These are phyloP conservation scores for Viola pubescens DNA, from an alignment of 441 rosid genomes.

Conservation along the genomic window DNA sequence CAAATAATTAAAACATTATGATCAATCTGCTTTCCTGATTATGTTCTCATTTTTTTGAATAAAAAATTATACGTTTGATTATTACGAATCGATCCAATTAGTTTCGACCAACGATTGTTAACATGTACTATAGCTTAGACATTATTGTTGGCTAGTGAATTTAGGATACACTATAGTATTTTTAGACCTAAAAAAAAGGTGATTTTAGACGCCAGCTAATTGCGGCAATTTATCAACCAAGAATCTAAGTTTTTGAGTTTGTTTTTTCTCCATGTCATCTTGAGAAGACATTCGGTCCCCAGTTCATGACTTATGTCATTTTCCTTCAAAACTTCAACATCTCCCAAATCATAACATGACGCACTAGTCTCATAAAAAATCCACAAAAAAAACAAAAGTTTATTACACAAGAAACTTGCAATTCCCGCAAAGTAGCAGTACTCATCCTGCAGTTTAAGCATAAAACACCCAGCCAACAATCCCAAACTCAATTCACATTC, in stretches of 20 bases:
- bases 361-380: neutral
- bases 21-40: no score
- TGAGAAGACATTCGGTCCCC: neutral
- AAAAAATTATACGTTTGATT: no score
- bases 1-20: no score
- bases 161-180: no score
- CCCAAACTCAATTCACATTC: conserved; percentile 18
- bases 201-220: neutral
- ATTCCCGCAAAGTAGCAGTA: conserved; percentile 13
- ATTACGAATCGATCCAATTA: no score
- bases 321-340: neutral
- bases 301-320: neutral
- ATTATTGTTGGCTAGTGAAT: no score
- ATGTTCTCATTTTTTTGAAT: no score
- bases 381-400: conserved; percentile 13
- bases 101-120: no score
- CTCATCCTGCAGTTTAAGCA: neutral
- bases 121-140: no score
- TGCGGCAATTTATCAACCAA: neutral
- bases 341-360: neutral
- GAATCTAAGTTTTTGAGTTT: neutral
- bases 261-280: neutral
- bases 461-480: conserved; percentile 1
- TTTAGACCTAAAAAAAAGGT: no score
- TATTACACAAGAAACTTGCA: conserved; percentile 23